Evolutionary conservation across 2,329 filamentous ascomycete species (phyloP), one percentile per base, ranked within the genome.

Genomic region (Claviceps sp.): DNA sequence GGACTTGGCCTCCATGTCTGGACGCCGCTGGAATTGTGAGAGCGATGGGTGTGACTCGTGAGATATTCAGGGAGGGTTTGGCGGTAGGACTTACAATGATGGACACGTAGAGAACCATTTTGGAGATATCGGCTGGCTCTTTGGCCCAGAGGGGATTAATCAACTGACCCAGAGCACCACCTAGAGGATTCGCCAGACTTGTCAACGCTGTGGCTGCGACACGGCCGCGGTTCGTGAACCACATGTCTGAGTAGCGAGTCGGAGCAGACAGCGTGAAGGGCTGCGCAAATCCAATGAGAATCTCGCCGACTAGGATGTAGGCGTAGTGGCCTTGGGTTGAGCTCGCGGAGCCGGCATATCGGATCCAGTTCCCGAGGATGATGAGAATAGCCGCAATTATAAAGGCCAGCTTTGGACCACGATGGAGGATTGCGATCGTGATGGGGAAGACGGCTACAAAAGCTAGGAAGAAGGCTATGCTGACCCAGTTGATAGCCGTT

Each of bases 201-300:
- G 85, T 83, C 38, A 95, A 62, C 1, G 91, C 93, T 1, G 91
- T 97, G 17, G 91, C 91, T 50, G 85, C 84, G 13, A 95, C 86
- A 51, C 93, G 80, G 7, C 90, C 91, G 11, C 75, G 72, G 60
- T 86, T 83, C 1, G 88, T 90, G 69, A 97, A 97, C 93, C 93
- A 97, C 54, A 95, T 72, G 64, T 96, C 90, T 51, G 87, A 93
- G 68, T 95, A 98, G 55, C 88, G 76, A 0, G 93, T 91, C 0
- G 93, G 91, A 0, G 91, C 88, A 6, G 85, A 82, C 9, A 97
- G 79, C 13, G 95, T 88, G 65, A 97, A 97, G 0, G 93, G 90
- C 64, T 98, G 93, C 1, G 88, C 83, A 40, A 96, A 75, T 1
- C 91, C 93, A 50, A 86, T 88, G 54, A 98, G 66, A 64, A 97